phyloP scores from a whole-genome alignment of 768 basidiomycete genomes.

The Tephrocybe sp. region DNA sequence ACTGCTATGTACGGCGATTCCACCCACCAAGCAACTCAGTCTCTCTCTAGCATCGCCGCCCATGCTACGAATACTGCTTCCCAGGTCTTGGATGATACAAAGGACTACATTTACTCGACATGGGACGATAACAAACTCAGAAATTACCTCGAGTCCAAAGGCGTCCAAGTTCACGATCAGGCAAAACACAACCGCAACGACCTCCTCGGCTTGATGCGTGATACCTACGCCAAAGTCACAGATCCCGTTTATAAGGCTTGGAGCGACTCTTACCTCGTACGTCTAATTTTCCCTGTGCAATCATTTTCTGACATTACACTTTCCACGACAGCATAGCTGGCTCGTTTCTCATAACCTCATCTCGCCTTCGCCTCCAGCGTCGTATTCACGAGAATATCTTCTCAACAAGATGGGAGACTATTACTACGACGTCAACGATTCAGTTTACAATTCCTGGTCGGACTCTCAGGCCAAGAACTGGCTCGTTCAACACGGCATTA shows the following conservation, averaged over 20 bases:
- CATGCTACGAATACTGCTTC: conserved; percentile 54
- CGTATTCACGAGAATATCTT: conserved; percentile 64
- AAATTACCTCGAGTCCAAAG: conserved; percentile 72
- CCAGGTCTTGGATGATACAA: conserved; percentile 63
- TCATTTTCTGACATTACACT: background rate
- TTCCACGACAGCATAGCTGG: conserved; percentile 66
- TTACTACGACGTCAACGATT: conserved; percentile 62
- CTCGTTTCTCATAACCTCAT: conserved; percentile 77
- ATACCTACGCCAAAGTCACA: conserved; percentile 61
- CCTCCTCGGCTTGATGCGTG: conserved; percentile 65
- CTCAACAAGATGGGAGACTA: conserved; percentile 71
- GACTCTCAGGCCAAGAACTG: conserved; percentile 77
- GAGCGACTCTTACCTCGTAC: conserved; percentile 81
- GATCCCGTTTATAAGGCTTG: conserved; percentile 81
- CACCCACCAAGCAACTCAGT: conserved; percentile 37
- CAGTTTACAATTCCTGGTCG: conserved; percentile 68
- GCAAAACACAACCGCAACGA: conserved; percentile 62
- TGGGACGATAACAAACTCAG: conserved; percentile 84
- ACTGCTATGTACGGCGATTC: conserved; percentile 52
- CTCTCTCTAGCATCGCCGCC: conserved; percentile 40
- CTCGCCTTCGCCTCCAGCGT: conserved; percentile 48
- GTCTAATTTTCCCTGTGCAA: conserved; percentile 20
- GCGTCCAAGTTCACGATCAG: conserved; percentile 58
- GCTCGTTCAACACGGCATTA: conserved; percentile 71
- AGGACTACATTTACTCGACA: conserved; percentile 86